phyloP scores from a whole-genome alignment of 2,329 filamentous ascomycete genomes.

The Colletotrichum sp. region DNA sequence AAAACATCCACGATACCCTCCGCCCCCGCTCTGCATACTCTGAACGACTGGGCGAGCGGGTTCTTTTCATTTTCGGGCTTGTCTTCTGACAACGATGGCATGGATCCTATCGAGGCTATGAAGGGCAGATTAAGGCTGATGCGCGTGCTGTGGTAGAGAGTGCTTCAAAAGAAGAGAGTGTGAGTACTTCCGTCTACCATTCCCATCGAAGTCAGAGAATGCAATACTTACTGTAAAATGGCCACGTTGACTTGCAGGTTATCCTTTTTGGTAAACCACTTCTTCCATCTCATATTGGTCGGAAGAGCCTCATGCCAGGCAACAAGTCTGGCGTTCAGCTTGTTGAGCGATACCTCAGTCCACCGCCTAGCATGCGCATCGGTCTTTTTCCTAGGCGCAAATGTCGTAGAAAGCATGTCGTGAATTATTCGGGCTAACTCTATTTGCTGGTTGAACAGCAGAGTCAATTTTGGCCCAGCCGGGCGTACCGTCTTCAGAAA shows the following conservation, averaged over 20 bases:
- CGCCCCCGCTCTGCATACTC: background rate
- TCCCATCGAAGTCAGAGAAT: accelerated
- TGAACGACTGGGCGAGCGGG: background rate
- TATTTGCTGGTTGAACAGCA: slow-evolving; percentile 24
- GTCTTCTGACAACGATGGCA: background rate
- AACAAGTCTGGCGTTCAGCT: slow-evolving; percentile 1
- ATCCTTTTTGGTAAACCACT: slow-evolving; percentile 9
- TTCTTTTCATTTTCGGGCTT: background rate
- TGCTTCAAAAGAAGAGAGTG: background rate
- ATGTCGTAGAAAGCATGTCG: slow-evolving; percentile 21
- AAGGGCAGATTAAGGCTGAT: slow-evolving; percentile 12
- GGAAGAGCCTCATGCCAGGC: slow-evolving; percentile 6
- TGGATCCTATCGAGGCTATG: background rate
- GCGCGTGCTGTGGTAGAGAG: background rate
- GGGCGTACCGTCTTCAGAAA: slow-evolving; percentile 23
- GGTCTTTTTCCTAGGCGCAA: background rate
- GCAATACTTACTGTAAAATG: background rate
- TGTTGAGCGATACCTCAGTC: background rate
- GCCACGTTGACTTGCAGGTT: background rate
- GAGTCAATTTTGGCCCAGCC: slow-evolving; percentile 22
- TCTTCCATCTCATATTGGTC: slow-evolving; percentile 6
- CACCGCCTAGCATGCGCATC: background rate
- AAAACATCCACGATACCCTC: background rate
- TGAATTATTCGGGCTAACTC: slow-evolving; percentile 25
- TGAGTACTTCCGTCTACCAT: background rate